Base-by-base conservation (phyloP, 768 basidiomycete genomes). In the Saitozyma podzolica region DNA sequence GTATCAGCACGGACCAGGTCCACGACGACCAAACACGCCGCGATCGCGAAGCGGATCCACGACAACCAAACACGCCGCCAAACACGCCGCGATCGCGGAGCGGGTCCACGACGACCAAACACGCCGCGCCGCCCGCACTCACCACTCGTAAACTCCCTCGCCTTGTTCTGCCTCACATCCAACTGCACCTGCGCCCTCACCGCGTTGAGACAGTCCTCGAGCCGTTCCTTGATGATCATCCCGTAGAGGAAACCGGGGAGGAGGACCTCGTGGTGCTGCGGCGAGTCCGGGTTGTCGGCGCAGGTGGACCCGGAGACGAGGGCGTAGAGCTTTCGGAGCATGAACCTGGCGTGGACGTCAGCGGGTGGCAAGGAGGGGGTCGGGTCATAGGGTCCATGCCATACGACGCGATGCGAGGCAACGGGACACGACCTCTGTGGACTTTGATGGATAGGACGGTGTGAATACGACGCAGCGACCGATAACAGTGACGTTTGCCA, bases 141-240 rank as follows among this genome's bases (percentile, higher is more conserved):
- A 92, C 91, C 87, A 75, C 96, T 90, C 67, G 87, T 83, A 80
- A 98, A 93, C 78, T 97, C 92, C n/a, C 82, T 82, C 41, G 84
- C 82, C 42, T 86, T 86, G n/a, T 86, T 85, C 72, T 87, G 88
- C 64, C 89, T 83, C 16, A 94, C 84, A 75, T 98, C 94, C 51
- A 83, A 79, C 11, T 81, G 80, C 65, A 97, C 88, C 67, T 85
- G 88, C 60, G 81, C 82, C 56, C 89, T 73, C 47, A 83, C 71
- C 14, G 73, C 79, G 47, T 85, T 88, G 54, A 98, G 80, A 20
- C 87, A 87, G 78, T 98, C 96, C 68, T 97, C 95, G 63, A 98
- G 84, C 63, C 91, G 87, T 80, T 99, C 96, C 81, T 96, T 98
- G 82, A 99, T 90, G 73, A 98, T 96, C 91, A 95, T 97, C 54